Base-by-base conservation (phyloP, 2,329 filamentous ascomycete species). In the Tolypocladium cylindrosporum region DNA sequence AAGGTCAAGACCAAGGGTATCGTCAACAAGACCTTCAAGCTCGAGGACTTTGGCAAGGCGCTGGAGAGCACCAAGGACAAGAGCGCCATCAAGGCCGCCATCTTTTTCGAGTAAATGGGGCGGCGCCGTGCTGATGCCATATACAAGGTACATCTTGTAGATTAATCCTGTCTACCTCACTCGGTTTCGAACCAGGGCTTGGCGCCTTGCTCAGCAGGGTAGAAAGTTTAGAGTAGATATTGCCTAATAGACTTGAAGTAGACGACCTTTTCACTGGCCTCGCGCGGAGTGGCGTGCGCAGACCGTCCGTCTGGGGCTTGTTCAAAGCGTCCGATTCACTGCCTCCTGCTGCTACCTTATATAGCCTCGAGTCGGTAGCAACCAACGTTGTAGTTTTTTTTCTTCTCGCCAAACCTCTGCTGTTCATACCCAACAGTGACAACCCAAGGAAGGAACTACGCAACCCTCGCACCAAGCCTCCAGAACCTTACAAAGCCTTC, bases 41-140 rank as follows among this genome's bases (percentile, higher is more conserved):
- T 90, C n/a, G 86, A 90, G 67, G 79, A 90, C 68, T 90, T 85
- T 80, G 83, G 76, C 52, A 83, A 88, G 69, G 87, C 85, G 61
- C 74, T 90, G 63, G 83, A 89, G 70, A 80, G 82, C 58, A 89
- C 90, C 77, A 83, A 79, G 66, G 85, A 88, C 74, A 89, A 89
- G 78, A 82, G 75, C 56, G 86, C 86, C 59, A 88, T 90, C 69
- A 90, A 90, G 77, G 86, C 86, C 56, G 85, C 84, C 19, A 89
- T 90, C 69, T 80, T 84, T 53, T 89, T 88, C 65, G 85, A 89
- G 61, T 83, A 79, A 16, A 58, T 64, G 34, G 2, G 5, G 4
- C 48, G 31, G 21, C 2, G 31, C 19, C 13, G 37, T 31, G 31
- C 31, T 21, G 19, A 21, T 36, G 27, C n/a, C 27, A 11, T 37